Conservation (phyloP, 2,329 filamentous ascomycete genomes). For the Epichloe aotearoae region DNA sequence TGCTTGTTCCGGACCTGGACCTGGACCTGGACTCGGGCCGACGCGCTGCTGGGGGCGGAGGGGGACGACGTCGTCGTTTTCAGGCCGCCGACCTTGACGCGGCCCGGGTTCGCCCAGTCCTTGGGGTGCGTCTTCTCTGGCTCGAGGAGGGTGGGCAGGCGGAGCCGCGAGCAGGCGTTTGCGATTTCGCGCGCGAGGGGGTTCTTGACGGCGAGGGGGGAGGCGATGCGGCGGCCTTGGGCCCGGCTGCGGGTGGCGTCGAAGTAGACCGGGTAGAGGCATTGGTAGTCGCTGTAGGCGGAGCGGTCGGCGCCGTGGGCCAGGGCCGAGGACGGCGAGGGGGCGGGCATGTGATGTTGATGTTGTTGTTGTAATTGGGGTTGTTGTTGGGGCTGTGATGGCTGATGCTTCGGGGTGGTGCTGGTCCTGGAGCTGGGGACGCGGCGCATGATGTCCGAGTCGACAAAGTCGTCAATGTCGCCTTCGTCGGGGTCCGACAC, state of each 20-base stretch:
- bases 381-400: not conserved
- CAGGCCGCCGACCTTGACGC: constrained; percentile 68
- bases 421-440: constrained; percentile 11
- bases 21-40: constrained; percentile 26
- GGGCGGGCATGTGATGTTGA: constrained; percentile 10
- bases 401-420: constrained; percentile 4
- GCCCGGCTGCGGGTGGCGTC: constrained; percentile 61
- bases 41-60: no score
- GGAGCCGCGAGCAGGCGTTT: constrained; percentile 63
- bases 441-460: constrained; percentile 42
- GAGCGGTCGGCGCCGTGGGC: constrained; percentile 32
- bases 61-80: constrained; percentile 26
- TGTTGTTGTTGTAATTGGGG: not conserved
- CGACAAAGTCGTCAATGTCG: constrained; percentile 56
- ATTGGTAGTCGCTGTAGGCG: constrained; percentile 65
- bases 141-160: constrained; percentile 67
- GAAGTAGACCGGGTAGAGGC: constrained; percentile 93
- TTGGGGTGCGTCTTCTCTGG: constrained; percentile 86
- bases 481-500: constrained; percentile 73
- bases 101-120: constrained; percentile 93
- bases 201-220: constrained; percentile 58
- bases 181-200: constrained; percentile 78
- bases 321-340: constrained; percentile 13
- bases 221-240: constrained; percentile 67
- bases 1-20: constrained; percentile 56